phyloP scores from a whole-genome alignment of 75 land plant species.

The Selaginella moellendorffii region DNA sequence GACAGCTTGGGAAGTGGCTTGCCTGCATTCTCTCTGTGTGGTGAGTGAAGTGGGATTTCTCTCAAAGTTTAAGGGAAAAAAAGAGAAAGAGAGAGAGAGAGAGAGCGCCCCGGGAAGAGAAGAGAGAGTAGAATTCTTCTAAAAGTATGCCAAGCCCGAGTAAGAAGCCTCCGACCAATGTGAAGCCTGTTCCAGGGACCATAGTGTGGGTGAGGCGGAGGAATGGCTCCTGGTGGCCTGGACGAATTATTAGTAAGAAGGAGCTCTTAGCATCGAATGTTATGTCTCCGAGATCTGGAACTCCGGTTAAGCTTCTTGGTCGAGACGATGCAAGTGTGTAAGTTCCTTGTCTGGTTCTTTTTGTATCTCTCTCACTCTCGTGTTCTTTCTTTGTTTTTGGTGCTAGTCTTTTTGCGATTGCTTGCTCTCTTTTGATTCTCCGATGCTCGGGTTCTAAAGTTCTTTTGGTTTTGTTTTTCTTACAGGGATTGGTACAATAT shows the following conservation, averaged over 20 bases:
- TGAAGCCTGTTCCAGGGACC: constrained; percentile 25
- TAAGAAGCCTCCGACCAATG: neutral
- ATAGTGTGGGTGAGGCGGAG: constrained; percentile 84
- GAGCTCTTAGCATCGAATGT: constrained; percentile 56
- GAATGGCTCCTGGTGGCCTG: constrained; percentile 97
- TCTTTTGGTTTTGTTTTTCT: neutral
- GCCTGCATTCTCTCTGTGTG: neutral
- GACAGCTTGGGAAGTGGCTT: neutral
- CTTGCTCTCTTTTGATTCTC: neutral
- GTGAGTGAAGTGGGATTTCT: too few relatives aligned
- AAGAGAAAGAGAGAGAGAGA: too few relatives aligned
- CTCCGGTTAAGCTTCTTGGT: constrained; percentile 88
- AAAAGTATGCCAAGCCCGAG: neutral
- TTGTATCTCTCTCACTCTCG: neutral
- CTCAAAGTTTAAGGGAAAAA: too few relatives aligned
- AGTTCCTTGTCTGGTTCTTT: constrained; percentile 12
- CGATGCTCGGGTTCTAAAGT: too few relatives aligned
- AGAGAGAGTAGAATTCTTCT: neutral
- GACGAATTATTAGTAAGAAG: constrained; percentile 51
- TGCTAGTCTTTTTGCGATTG: neutral
- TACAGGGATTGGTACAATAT: constrained; percentile 4
- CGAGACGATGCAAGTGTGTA: constrained; percentile 89
- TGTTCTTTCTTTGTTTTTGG: neutral
- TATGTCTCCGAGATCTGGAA: constrained; percentile 77
- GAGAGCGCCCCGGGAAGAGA: neutral